Conservation (phyloP, 139 green algal species). For the Spirogloea muscicola region DNA sequence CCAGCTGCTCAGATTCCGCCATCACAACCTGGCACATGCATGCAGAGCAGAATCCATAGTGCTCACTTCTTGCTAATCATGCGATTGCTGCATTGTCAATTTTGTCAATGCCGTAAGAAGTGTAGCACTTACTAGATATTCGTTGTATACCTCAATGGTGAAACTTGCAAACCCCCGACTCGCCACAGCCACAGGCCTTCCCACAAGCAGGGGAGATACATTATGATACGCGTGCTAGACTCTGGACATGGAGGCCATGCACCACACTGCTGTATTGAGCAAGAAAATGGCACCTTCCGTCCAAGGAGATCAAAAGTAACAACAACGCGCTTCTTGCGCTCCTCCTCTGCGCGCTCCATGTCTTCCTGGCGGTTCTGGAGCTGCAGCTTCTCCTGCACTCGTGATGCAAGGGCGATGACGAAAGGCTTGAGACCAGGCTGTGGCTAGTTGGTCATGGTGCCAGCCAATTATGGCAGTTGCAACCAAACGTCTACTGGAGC, state of each 20-base stretch:
- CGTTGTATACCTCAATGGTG: neutral
- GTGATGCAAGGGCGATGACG: no score
- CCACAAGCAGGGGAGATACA: neutral
- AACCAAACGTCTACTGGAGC: no score
- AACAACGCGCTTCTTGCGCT: conserved; percentile 54
- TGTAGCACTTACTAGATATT: neutral
- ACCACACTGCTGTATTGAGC: no score
- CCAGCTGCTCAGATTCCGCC: neutral
- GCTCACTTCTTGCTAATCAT: neutral
- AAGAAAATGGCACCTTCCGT: conserved; percentile 66
- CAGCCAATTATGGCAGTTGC: no score
- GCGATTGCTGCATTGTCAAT: neutral
- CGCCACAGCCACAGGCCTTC: neutral
- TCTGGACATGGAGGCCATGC: neutral
- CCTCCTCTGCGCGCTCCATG: conserved; percentile 62
- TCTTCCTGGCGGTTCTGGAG: conserved; percentile 55
- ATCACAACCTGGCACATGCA: neutral
- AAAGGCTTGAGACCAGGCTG: no score
- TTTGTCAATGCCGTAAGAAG: neutral
- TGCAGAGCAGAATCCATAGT: neutral
- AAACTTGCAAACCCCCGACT: neutral
- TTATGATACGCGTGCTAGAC: neutral
- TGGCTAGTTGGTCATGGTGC: no score
- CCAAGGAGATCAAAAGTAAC: conserved; percentile 84
- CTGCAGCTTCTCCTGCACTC: conserved; percentile 63